phyloP scores from a whole-genome alignment of 257 asterid genomes.

The Penstemon newberryi region DNA sequence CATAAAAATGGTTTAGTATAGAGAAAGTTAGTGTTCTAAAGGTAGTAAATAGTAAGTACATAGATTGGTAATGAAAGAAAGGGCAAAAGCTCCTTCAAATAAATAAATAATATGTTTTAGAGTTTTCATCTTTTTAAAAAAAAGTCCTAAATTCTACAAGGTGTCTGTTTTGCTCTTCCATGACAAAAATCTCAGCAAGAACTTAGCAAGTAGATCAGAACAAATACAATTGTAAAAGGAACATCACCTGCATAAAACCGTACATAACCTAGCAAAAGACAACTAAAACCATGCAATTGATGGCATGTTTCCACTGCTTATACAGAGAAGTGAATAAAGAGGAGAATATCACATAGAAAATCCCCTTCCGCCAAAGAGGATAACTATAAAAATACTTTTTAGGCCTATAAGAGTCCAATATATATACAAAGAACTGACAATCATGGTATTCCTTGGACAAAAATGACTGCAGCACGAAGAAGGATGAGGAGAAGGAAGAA shows the following conservation, averaged over 20 bases:
- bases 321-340: neutral
- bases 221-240: neutral
- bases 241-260: neutral
- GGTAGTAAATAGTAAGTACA: no score
- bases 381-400: neutral
- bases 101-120: no score
- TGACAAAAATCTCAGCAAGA: neutral
- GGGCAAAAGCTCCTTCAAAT: no score
- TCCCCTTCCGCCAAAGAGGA: neutral
- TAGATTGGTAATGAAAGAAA: no score
- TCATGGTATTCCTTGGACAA: neutral
- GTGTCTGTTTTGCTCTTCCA: neutral
- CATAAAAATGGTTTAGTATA: no score
- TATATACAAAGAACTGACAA: conserved; percentile 2
- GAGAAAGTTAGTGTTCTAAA: no score
- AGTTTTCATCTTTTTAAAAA: no score
- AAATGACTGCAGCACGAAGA: conserved; percentile 24
- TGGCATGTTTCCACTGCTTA: conserved; percentile 7
- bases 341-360: neutral
- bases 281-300: neutral
- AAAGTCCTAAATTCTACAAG: neutral
- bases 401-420: conserved; percentile 12
- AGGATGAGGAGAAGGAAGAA: conserved; percentile 7
- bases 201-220: neutral
- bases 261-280: neutral